A percentile compares a stretch with the other conserved stretches of the same genome.
phyloP scores from a whole-genome alignment of 495 filamentous ascomycete species.

The Talaromyces stipitatus region DNA sequence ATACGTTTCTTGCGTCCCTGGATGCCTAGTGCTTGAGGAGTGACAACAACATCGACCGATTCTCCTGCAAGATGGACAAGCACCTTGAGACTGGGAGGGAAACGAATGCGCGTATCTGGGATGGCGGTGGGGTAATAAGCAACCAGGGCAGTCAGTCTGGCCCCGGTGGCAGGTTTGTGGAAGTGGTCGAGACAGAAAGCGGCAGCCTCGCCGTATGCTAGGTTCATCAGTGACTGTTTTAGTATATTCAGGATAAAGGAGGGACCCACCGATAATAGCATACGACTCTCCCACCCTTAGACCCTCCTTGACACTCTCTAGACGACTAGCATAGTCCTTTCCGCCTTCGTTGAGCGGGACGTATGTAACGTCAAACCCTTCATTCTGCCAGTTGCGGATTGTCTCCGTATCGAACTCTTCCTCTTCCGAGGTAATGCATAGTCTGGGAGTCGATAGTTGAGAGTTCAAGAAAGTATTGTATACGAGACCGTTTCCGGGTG shows the following conservation, averaged over 20 bases:
- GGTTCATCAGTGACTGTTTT: background rate
- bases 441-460: slow-evolving; percentile 30
- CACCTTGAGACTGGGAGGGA: slow-evolving; percentile 40
- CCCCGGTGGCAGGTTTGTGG: slow-evolving; percentile 36
- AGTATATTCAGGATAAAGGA: background rate
- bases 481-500: slow-evolving; percentile 30
- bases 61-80: slow-evolving; percentile 48
- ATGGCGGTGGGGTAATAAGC: slow-evolving; percentile 55
- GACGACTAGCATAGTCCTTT: slow-evolving; percentile 42
- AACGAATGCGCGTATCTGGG: slow-evolving; percentile 39
- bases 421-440: slow-evolving; percentile 58
- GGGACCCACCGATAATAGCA: slow-evolving; percentile 36
- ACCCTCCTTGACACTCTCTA: slow-evolving; percentile 38
- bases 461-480: slow-evolving; percentile 29
- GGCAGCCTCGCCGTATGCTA: slow-evolving; percentile 54
- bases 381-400: slow-evolving; percentile 52
- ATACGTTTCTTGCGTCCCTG: slow-evolving; percentile 50
- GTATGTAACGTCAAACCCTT: slow-evolving; percentile 61
- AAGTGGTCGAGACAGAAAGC: slow-evolving; percentile 48
- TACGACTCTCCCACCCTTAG: slow-evolving; percentile 43
- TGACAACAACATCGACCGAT: slow-evolving; percentile 35
- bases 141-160: slow-evolving; percentile 42
- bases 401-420: slow-evolving; percentile 53
- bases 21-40: slow-evolving; percentile 51
- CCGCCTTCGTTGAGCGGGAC: slow-evolving; percentile 46